A percentile compares a stretch with the other conserved stretches of the same genome.
phyloP scores from a whole-genome alignment of 257 asterid genomes.

The Gentiana macrophylla region DNA sequence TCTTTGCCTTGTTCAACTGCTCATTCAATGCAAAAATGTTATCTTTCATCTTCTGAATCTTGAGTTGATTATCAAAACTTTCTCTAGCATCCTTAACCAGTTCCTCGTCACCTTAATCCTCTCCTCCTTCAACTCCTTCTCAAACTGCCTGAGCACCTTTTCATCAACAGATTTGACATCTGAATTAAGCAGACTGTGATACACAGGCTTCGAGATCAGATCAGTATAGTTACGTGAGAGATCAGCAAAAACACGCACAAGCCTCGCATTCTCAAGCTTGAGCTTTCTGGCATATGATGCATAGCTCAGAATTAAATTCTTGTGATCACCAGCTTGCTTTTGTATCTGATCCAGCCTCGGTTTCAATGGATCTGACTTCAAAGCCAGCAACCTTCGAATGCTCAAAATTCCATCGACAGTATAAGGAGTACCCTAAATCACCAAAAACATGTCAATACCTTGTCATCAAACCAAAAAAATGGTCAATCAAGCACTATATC shows the following conservation, averaged over 20 bases:
- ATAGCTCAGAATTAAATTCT: conserved; percentile 21
- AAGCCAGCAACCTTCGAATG: conserved; percentile 25
- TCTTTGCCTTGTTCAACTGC: conserved; percentile 32
- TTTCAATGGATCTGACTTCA: conserved; percentile 37
- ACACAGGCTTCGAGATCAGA: conserved; percentile 20
- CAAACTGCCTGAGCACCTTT: conserved; percentile 26
- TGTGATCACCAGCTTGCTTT: conserved; percentile 40
- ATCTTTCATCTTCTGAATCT: conserved; percentile 43
- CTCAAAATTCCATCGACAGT: conserved; percentile 9
- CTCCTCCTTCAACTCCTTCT: conserved; percentile 41
- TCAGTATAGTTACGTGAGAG: conserved; percentile 31
- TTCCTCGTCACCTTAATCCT: conserved; percentile 32
- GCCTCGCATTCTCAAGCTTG: conserved; percentile 45
- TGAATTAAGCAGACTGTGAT: conserved; percentile 14
- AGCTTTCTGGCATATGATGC: conserved; percentile 45
- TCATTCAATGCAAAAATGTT: conserved; percentile 38
- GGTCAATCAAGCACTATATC: too few species aligned
- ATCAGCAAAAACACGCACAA: conserved; percentile 32
- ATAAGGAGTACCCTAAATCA: conserved; percentile 12
- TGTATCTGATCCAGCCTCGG: conserved; percentile 36
- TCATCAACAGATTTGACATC: conserved; percentile 26
- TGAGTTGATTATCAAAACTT: conserved; percentile 38
- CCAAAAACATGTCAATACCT: conserved; percentile 1
- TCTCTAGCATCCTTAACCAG: conserved; percentile 41
- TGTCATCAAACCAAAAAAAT: too few species aligned